Evolutionary conservation across 352 stramenopile species (phyloP).

Genomic region (Globisporangium recalcitrans): DNA sequence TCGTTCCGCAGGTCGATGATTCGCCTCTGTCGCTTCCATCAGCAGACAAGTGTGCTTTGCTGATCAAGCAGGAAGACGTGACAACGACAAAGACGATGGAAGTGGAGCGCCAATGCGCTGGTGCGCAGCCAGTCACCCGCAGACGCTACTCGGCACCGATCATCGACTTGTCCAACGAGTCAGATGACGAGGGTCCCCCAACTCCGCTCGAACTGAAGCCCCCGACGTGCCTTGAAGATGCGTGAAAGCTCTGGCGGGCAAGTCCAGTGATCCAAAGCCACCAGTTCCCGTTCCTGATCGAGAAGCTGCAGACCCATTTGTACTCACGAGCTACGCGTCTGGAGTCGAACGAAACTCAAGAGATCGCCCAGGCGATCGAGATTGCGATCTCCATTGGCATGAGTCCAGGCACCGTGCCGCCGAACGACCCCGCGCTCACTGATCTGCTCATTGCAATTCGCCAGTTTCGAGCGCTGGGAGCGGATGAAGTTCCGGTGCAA

Average conservation of each 20-base stretch:
- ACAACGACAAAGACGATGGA: not conserved
- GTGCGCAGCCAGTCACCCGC: not conserved
- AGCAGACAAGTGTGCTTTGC: not conserved
- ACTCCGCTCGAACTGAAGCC: slow-evolving; percentile 14
- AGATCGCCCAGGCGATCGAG: slow-evolving; percentile 18
- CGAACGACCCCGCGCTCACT: slow-evolving; percentile 12
- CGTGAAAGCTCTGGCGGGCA: slow-evolving; percentile 14
- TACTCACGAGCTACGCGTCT: slow-evolving; percentile 11
- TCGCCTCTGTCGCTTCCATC: not conserved
- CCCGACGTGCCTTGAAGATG: slow-evolving; percentile 16
- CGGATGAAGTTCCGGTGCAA: slow-evolving; percentile 13
- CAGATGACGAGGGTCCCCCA: slow-evolving; percentile 8
- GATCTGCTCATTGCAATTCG: slow-evolving; percentile 21
- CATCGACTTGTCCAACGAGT: not conserved
- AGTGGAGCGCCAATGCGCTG: not conserved
- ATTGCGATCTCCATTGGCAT: slow-evolving; percentile 21
- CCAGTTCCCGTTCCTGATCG: slow-evolving; percentile 21
- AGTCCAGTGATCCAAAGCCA: slow-evolving; percentile 12
- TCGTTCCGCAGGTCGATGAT: not conserved
- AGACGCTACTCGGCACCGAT: slow-evolving; percentile 13
- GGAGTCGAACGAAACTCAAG: slow-evolving; percentile 15
- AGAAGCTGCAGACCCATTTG: slow-evolving; percentile 24
- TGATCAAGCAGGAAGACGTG: not conserved
- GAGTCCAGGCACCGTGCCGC: slow-evolving; percentile 12
- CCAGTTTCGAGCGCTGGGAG: slow-evolving; percentile 17